Base-by-base conservation (phyloP, 768 basidiomycete species). In the Leccinum arenicola region DNA sequence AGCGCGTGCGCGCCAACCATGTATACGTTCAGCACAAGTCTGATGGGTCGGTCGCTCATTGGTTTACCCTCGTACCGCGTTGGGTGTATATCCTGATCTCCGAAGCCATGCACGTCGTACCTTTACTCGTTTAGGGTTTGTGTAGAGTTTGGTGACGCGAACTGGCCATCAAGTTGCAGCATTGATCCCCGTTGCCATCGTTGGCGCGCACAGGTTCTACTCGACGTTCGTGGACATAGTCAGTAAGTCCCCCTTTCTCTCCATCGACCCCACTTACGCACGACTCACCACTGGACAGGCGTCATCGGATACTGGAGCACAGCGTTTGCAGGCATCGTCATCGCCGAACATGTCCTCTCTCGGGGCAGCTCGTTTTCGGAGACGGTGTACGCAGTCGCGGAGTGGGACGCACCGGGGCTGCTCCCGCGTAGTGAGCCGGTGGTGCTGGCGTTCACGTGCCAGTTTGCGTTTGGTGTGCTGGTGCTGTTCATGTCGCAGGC, bases 1-100 rank as follows among this genome's bases (percentile, higher is more conserved):
- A 81, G 80, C 59, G 84, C 84, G 50, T 79, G 81, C 40, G 82
- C 82, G 2, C 84, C 84, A 0, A 82, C 82, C 40, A 82, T 85
- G 75, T 86, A 86, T 67, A 79, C 79, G 14, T 81, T 79, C 64
- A 74, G 76, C 19, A 78, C 82, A 19, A 79, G 78, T 48, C 68
- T 79, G 55, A 78, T 79, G 21, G 21, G 78, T 67, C 76, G 10
- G 61, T 78, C 17, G 64, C 70, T 6, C 59, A 59, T 9, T 69
- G 68, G 63, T 73, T 77, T 52, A 61, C 68, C 35, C 59, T 68
- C 36, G 69, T 81, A 19, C 81, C 81, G 6, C 75, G 81, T 35
- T 82, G 78, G 72, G 70, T 82, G 8, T 79, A 77, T 54, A 73
- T 77, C 17, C 56, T 82, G 50, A 55, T 82, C 35, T 78, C 79